Evolutionary conservation across 2,329 filamentous ascomycete genomes (phyloP).

Genomic region (Drechslerella stenobrocha): DNA sequence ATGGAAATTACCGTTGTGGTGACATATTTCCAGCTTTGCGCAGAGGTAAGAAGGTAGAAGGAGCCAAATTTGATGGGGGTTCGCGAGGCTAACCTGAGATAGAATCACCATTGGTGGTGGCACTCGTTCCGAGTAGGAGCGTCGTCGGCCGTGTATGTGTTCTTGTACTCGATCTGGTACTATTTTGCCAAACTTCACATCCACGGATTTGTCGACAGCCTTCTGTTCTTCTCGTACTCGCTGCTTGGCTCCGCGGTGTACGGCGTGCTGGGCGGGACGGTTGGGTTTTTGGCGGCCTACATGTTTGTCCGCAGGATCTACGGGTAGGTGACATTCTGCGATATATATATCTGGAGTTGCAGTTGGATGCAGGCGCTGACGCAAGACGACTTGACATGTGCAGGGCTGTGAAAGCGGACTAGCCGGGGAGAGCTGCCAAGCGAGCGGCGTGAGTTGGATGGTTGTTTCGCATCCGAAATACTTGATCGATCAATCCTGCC

Average conservation of each 20-base stretch:
- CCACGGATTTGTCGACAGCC: conserved; percentile 73
- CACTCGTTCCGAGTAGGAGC: conserved; percentile 80
- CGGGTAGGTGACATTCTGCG: conserved; percentile 61
- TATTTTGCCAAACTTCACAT: conserved; percentile 80
- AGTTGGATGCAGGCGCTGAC: no score
- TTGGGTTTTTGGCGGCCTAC: conserved; percentile 82
- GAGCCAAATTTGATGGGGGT: not conserved
- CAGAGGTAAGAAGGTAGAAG: conserved; percentile 62
- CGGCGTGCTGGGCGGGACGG: conserved; percentile 76
- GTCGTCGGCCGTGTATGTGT: conserved; percentile 77
- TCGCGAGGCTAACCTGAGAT: conserved; percentile 1
- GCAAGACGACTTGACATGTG: no score
- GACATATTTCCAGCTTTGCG: conserved; percentile 79
- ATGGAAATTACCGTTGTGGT: conserved; percentile 82
- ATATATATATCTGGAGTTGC: conserved; percentile 22
- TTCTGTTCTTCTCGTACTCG: conserved; percentile 85
- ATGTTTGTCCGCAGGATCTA: conserved; percentile 83
- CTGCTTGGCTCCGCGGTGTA: conserved; percentile 80
- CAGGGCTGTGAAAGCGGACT: conserved; percentile 63
- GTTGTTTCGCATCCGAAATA: not conserved
- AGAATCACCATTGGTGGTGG: conserved; percentile 93
- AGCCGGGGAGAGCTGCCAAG: conserved; percentile 27
- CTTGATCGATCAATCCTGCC: no score
- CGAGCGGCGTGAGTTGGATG: not conserved
- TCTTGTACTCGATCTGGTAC: conserved; percentile 81